A percentile compares a stretch with the other conserved stretches of the same genome.
Conservation (phyloP, 1,284 basidiomycete genomes). For the Exobasidium cylindrosporum region DNA sequence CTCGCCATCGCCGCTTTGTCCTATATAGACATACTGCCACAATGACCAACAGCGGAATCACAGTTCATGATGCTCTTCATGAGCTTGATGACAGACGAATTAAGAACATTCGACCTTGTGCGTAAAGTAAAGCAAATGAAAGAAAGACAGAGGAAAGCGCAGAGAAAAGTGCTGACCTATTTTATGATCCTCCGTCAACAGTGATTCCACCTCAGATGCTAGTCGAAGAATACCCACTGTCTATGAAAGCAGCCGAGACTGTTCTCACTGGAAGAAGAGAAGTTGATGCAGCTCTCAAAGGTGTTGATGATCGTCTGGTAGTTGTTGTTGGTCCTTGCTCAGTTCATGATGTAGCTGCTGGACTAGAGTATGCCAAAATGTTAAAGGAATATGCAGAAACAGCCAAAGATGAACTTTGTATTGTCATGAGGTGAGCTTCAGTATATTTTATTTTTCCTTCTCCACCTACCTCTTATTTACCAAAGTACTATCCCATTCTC, state of each 20-base stretch:
- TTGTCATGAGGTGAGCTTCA: slow-evolving; percentile 68
- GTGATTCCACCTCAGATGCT: slow-evolving; percentile 51
- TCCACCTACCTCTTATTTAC: slow-evolving; percentile 12
- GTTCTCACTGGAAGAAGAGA: slow-evolving; percentile 37
- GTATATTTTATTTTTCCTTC: not conserved
- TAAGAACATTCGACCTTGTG: slow-evolving; percentile 46
- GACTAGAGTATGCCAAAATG: slow-evolving; percentile 42
- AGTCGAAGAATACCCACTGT: slow-evolving; percentile 50
- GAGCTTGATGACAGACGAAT: slow-evolving; percentile 52
- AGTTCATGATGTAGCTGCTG: slow-evolving; percentile 51
- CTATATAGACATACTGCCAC: not conserved
- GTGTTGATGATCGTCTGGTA: slow-evolving; percentile 48
- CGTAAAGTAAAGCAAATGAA: not conserved
- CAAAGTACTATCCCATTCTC: not conserved
- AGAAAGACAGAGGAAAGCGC: not conserved
- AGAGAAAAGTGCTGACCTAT: too few relatives aligned
- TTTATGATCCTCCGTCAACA: not conserved
- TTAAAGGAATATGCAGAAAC: slow-evolving; percentile 74
- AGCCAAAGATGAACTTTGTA: slow-evolving; percentile 80
- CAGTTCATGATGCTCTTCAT: slow-evolving; percentile 42
- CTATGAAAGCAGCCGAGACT: slow-evolving; percentile 37
- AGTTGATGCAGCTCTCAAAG: slow-evolving; percentile 46
- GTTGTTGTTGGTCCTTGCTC: slow-evolving; percentile 53
- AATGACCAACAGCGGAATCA: slow-evolving; percentile 11
- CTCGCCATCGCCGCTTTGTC: too few relatives aligned